Percentiles rank a stretch among this genome's conserved stretches.
These are phyloP conservation scores for Cordyceps javanica DNA, from an alignment of 2,329 filamentous ascomycete genomes.

Conservation along the genomic window DNA sequence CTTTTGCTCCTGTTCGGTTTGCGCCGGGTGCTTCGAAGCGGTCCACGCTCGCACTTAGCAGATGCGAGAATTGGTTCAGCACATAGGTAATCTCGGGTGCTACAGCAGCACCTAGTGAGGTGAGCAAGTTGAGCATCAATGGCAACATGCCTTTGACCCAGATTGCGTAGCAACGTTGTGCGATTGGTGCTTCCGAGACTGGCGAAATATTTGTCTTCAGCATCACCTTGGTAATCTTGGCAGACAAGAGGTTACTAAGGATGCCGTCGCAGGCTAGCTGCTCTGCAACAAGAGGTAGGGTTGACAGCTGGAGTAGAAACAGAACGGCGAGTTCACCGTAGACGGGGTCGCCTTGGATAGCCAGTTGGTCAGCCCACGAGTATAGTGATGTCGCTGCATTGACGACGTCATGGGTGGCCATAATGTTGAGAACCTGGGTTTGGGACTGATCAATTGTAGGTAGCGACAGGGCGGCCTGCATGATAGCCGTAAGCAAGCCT, in stretches of 20 bases:
- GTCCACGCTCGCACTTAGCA: conserved; percentile 66
- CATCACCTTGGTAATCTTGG: conserved; percentile 73
- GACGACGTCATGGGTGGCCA: conserved; percentile 65
- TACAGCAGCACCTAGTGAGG: conserved; percentile 71
- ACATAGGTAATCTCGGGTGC: conserved; percentile 82
- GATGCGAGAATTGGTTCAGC: conserved; percentile 79
- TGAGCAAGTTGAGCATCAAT: conserved; percentile 79
- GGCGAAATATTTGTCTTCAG: conserved; percentile 67
- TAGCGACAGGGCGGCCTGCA: conserved; percentile 77
- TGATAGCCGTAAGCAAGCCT: conserved; percentile 76
- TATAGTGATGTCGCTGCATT: conserved; percentile 82
- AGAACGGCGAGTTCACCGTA: conserved; percentile 90
- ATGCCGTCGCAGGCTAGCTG: conserved; percentile 84
- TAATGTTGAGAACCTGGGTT: conserved; percentile 62
- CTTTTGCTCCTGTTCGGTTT: conserved; percentile 43
- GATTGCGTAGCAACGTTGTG: conserved; percentile 74
- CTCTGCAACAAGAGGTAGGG: conserved; percentile 74
- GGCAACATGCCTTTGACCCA: conserved; percentile 88
- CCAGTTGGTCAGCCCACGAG: conserved; percentile 85
- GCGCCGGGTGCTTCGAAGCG: conserved; percentile 60
- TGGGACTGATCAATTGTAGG: conserved; percentile 69
- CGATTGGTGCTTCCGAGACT: conserved; percentile 63
- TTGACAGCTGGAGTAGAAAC: conserved; percentile 83
- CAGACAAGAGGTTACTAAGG: conserved; percentile 70
- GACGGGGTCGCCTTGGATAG: conserved; percentile 72